Evolutionary conservation across 2,329 filamentous ascomycete species (phyloP).

Genomic region (Colletotrichum liriopes): DNA sequence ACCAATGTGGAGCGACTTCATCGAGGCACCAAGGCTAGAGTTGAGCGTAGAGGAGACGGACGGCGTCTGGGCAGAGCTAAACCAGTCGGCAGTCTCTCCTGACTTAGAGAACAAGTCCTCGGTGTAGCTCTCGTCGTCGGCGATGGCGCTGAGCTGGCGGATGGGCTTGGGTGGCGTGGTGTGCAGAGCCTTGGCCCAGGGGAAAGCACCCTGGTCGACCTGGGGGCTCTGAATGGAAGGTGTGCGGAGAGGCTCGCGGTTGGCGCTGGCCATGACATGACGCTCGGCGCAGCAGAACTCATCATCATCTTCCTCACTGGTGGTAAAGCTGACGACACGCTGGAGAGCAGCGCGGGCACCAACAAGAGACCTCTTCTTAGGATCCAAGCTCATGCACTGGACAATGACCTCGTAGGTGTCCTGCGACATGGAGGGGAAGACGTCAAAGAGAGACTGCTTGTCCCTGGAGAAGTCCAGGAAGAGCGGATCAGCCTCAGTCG

Average conservation of each 20-base stretch:
- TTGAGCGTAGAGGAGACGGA: conserved; percentile 89
- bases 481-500: conserved; percentile 90
- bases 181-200: conserved; percentile 93
- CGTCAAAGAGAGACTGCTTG: conserved; percentile 96
- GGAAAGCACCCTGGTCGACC: conserved; percentile 87
- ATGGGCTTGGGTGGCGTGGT: conserved; percentile 78
- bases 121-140: conserved; percentile 82
- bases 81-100: conserved; percentile 82
- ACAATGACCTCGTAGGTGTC: conserved; percentile 96
- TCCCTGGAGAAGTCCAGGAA: conserved; percentile 95
- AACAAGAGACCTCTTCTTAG: conserved; percentile 86
- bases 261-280: conserved; percentile 84
- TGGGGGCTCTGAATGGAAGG: conserved; percentile 93
- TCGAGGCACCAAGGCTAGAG: conserved; percentile 85
- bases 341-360: conserved; percentile 84
- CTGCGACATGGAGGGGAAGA: conserved; percentile 98
- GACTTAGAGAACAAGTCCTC: conserved; percentile 91
- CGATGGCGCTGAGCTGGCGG: conserved; percentile 90
- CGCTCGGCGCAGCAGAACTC: conserved; percentile 92
- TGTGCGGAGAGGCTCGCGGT: conserved; percentile 95
- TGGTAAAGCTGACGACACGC: conserved; percentile 91
- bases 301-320: conserved; percentile 89
- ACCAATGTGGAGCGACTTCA: conserved; percentile 79
- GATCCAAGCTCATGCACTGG: conserved; percentile 92
- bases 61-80: conserved; percentile 81